Base-by-base conservation (phyloP, 306 rosid species). In the Parietaria judaica region DNA sequence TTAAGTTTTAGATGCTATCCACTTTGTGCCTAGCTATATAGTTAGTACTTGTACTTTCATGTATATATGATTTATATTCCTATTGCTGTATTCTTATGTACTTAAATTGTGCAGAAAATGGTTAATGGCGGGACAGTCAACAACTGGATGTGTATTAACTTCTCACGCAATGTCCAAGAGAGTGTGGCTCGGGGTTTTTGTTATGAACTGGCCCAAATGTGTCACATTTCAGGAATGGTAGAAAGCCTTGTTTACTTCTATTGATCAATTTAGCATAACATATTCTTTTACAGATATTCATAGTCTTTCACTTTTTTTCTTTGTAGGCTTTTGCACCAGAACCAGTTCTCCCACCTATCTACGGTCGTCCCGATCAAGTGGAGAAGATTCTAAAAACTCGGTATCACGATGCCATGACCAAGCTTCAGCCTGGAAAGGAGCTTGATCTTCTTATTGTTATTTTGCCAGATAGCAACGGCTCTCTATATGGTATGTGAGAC, bases 221-320 rank as follows among this genome's bases (percentile, higher is more conserved):
- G 99, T 71, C 48, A 72, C 55, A 75, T 79, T 44, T 94, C 99
- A 79, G 99, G 99, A 74, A 88, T 94, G 99, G 99, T 94, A 78
- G n/a, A 53, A 66, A 6, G 35, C 67, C n/a, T 45, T 60, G 8
- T 14, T 13, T 1, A 10, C 56, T 58, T 60, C 31, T 39, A 54
- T 51, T 16, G 13, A 23, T 7, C 39, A n/a, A 31, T 14, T 16
- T 0, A 11, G 31, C 31, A 34, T 10, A n/a, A 12, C 11, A 65
- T 39, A 14, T 41, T 50, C 48, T 17, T 36, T 66, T 54, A 14
- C 5, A n/a, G 34, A 10, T n/a, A 38, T 11, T 38, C 14, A 34
- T 14, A 37, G 23, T 23, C 7, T n/a, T 41, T 4, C 14, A 3
- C 44, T 56, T 63, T 45, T 9, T 9, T 63, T 62, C 35, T 58